phyloP scores from a whole-genome alignment of 495 filamentous ascomycete genomes.

The Hypoxylon crocopeplum region DNA sequence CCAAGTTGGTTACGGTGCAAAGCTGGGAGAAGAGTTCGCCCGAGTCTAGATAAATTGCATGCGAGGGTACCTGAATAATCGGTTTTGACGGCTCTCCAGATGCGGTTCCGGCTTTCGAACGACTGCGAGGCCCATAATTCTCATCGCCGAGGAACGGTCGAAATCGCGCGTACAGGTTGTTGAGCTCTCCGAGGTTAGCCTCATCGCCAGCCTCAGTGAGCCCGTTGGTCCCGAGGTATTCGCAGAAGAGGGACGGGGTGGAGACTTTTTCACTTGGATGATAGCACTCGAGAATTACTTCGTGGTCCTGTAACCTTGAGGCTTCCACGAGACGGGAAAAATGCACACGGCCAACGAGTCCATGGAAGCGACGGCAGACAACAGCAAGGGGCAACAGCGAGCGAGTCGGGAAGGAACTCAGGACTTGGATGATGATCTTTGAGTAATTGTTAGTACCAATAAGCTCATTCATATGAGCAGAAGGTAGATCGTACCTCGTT shows the following conservation, averaged over 20 bases:
- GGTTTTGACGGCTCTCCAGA: conserved; percentile 16
- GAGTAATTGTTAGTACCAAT: conserved; percentile 17
- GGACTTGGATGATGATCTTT: conserved; percentile 72
- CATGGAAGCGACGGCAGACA: conserved; percentile 71
- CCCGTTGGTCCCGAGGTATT: conserved; percentile 65
- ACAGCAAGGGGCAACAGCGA: conserved; percentile 65
- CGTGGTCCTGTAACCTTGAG: conserved; percentile 63
- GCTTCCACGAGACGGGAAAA: conserved; percentile 67
- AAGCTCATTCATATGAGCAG: background rate
- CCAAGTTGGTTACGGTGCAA: conserved; percentile 70
- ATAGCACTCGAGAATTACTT: conserved; percentile 78
- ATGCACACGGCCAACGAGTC: conserved; percentile 70
- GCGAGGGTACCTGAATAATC: conserved; percentile 52
- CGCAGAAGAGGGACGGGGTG: conserved; percentile 72
- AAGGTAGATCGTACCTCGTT: conserved; percentile 49
- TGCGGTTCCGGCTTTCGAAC: conserved; percentile 35
- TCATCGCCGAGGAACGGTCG: conserved; percentile 61
- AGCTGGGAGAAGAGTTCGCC: conserved; percentile 76
- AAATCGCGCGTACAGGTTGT: conserved; percentile 61
- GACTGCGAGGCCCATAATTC: conserved; percentile 43
- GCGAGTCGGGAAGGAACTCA: conserved; percentile 65
- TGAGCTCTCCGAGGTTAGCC: conserved; percentile 40
- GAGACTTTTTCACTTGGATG: conserved; percentile 73
- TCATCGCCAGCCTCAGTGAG: conserved; percentile 53
- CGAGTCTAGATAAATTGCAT: conserved; percentile 69